Conservation (phyloP, 176 grass and related monocot species). For the Oryza longistaminata region DNA sequence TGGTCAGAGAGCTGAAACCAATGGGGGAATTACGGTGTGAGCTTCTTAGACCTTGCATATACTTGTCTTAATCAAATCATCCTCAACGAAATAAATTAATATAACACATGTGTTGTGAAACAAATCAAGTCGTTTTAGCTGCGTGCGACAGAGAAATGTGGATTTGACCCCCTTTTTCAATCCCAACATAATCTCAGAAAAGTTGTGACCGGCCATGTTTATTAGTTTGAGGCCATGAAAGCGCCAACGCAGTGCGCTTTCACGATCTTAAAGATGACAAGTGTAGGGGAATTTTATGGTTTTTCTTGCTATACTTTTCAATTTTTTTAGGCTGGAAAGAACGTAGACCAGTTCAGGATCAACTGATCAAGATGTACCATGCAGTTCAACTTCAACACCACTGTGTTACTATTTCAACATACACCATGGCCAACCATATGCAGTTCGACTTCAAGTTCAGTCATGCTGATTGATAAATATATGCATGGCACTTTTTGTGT, state of each 20-base stretch:
- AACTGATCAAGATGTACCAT: neutral
- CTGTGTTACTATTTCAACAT: neutral
- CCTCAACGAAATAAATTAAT: neutral
- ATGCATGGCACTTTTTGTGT: neutral
- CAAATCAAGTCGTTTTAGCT: neutral
- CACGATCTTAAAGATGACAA: neutral
- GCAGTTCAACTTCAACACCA: neutral
- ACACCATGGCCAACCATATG: neutral
- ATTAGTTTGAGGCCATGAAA: slow-evolving; percentile 5
- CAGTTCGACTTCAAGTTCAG: too few relatives aligned
- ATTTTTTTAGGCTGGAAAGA: neutral
- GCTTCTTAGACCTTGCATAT: neutral
- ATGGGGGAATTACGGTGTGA: neutral
- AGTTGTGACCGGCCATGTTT: neutral
- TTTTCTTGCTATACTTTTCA: neutral
- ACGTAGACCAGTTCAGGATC: neutral
- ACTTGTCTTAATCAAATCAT: neutral
- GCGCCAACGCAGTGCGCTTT: neutral
- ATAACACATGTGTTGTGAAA: neutral
- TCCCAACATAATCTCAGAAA: neutral
- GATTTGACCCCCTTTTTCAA: neutral
- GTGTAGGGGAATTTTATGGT: neutral
- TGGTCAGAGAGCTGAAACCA: neutral
- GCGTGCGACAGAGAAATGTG: neutral
- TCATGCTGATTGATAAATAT: neutral